Conservation (phyloP, 768 basidiomycete species). For the Boletus rubroflammeus region DNA sequence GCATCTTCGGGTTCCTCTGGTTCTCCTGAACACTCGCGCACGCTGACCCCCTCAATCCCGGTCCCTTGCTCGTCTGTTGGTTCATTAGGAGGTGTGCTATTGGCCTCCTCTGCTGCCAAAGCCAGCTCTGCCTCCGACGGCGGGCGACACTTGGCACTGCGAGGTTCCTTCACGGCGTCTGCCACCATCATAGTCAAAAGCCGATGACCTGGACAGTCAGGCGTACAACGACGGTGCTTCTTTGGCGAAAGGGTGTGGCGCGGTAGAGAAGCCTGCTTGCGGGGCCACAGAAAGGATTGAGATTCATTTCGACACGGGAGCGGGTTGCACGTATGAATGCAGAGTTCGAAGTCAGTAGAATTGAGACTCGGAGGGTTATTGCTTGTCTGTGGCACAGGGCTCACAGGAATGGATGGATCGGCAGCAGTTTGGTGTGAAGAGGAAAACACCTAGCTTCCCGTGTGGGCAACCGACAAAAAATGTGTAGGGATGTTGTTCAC, state of each 20-base stretch:
- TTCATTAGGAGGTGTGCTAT: not conserved
- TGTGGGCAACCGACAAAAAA: not conserved
- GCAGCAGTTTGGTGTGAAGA: not conserved
- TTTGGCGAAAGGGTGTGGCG: conserved; percentile 26
- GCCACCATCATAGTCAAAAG: conserved; percentile 12
- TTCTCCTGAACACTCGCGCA: conserved; percentile 9
- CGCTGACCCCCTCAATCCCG: not conserved
- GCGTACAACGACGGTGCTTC: conserved; percentile 16
- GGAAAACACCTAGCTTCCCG: not conserved
- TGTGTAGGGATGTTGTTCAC: not conserved
- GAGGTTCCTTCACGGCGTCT: conserved; percentile 23
- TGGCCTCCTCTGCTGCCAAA: conserved; percentile 14
- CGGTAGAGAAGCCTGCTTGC: conserved; percentile 19
- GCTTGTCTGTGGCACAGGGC: conserved; percentile 3
- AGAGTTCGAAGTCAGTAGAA: conserved; percentile 20
- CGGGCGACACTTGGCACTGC: conserved; percentile 19
- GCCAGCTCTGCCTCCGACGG: conserved; percentile 22
- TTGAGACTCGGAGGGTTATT: not conserved
- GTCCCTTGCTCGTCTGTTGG: not conserved
- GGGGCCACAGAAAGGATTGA: conserved; percentile 24
- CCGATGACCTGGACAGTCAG: conserved; percentile 22
- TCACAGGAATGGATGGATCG: not conserved
- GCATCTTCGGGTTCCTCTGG: conserved; percentile 7
- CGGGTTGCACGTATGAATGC: conserved; percentile 26
- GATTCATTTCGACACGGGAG: conserved; percentile 27